These are phyloP conservation scores for Ophiocordyceps unilateralis DNA, from an alignment of 2,329 filamentous ascomycete genomes.

Conservation along the genomic window DNA sequence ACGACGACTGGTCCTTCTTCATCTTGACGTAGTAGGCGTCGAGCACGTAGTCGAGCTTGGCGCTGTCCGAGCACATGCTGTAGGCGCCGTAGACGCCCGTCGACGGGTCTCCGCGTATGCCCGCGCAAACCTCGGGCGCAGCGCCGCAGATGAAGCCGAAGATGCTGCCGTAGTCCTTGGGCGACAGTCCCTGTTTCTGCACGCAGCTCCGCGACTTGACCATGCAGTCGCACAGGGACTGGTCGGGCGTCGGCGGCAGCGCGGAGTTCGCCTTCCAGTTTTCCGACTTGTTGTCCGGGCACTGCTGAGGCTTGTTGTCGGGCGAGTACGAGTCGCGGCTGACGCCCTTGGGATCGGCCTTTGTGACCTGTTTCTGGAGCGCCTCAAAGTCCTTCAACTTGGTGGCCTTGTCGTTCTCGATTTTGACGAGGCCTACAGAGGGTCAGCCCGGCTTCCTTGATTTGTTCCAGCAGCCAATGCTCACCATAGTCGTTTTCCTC, in stretches of 20 bases:
- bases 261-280: conserved; percentile 45
- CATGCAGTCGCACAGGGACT: conserved; percentile 75
- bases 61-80: conserved; percentile 53
- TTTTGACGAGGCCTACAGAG: conserved; percentile 42
- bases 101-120: conserved; percentile 36
- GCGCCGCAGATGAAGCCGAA: conserved; percentile 60
- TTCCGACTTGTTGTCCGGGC: conserved; percentile 44
- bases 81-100: conserved; percentile 49
- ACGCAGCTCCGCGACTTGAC: conserved; percentile 55
- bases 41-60: conserved; percentile 59
- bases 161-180: conserved; percentile 45
- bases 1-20: conserved; percentile 37
- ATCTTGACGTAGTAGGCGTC: conserved; percentile 49
- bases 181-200: conserved; percentile 38
- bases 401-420: conserved; percentile 38
- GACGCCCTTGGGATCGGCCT: conserved; percentile 48
- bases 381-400: conserved; percentile 59
- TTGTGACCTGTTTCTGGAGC: conserved; percentile 52
- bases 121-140: conserved; percentile 39
- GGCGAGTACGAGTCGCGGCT: conserved; percentile 52
- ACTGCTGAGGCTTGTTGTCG: conserved; percentile 55
- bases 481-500: conserved; percentile 74
- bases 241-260: conserved; percentile 72
- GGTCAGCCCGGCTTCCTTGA: neutral
- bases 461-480: conserved; percentile 6